Evolutionary conservation across 441 rosid genomes (phyloP).

Genomic region (Viola pubescens): DNA sequence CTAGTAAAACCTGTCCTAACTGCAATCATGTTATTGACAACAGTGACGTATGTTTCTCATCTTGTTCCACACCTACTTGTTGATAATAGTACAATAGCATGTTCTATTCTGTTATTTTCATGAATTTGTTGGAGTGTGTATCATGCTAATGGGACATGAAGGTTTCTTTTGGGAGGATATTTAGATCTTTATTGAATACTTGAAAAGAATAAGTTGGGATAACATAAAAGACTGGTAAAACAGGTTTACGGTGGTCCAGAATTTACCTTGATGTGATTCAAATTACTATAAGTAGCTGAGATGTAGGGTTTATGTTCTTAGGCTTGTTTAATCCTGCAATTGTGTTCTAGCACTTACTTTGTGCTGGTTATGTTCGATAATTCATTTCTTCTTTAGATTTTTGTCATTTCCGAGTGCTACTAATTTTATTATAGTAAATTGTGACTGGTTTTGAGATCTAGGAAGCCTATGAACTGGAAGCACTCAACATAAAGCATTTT

Average conservation of each 20-base stretch:
- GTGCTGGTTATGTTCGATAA: too few relatives aligned
- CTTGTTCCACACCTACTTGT: slow-evolving; percentile 8
- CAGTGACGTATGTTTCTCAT: slow-evolving; percentile 49
- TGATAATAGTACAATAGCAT: not conserved
- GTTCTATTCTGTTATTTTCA: not conserved
- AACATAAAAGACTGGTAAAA: not conserved
- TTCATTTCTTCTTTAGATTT: too few relatives aligned
- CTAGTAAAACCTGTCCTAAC: slow-evolving; percentile 70
- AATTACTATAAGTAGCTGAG: too few relatives aligned
- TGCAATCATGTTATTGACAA: slow-evolving; percentile 75
- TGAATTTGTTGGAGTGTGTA: not conserved
- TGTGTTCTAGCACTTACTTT: too few relatives aligned
- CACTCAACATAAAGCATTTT: too few relatives aligned
- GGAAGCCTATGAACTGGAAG: too few relatives aligned
- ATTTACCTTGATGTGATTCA: not conserved
- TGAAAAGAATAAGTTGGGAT: not conserved
- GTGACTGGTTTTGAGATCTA: too few relatives aligned
- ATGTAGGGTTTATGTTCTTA: too few relatives aligned
- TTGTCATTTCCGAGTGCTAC: too few relatives aligned
- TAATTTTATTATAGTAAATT: too few relatives aligned
- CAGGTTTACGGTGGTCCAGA: not conserved
- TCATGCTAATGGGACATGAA: not conserved
- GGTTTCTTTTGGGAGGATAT: not conserved
- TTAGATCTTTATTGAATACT: not conserved
- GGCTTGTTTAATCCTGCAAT: too few relatives aligned